Evolutionary conservation across 129 eudicot species (phyloP).

Genomic region (Helichrysum umbraculigerum): DNA sequence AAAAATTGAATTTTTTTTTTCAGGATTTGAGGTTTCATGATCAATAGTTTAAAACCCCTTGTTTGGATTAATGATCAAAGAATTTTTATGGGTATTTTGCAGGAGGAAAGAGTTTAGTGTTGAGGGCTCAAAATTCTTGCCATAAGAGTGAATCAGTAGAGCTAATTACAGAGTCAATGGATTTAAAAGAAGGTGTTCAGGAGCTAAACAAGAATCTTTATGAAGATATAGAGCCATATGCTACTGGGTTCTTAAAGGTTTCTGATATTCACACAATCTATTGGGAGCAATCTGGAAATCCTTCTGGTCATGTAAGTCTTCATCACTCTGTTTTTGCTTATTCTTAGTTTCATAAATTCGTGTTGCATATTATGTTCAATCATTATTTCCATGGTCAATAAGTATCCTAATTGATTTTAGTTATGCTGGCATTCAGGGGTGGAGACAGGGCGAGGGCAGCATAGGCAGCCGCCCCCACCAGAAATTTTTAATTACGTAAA

Average conservation of each 20-base stretch:
- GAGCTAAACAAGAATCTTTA: slow-evolving; percentile 58
- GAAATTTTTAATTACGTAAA: no score
- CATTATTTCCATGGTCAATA: neutral
- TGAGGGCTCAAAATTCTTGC: slow-evolving; percentile 35
- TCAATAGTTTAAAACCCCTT: neutral
- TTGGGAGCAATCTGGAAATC: slow-evolving; percentile 98
- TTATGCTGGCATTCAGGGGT: neutral
- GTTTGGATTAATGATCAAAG: slow-evolving; percentile 13
- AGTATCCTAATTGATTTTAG: no score
- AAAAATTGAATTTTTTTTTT: neutral
- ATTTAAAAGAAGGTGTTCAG: slow-evolving; percentile 35
- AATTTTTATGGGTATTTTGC: slow-evolving; percentile 28
- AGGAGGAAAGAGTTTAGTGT: slow-evolving; percentile 51
- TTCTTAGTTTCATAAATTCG: neutral
- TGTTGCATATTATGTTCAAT: neutral
- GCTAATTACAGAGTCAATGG: slow-evolving; percentile 42
- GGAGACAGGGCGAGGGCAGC: no score
- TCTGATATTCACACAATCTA: slow-evolving; percentile 83
- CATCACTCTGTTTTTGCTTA: neutral
- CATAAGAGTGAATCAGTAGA: slow-evolving; percentile 38
- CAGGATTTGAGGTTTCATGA: slow-evolving; percentile 7
- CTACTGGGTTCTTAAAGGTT: slow-evolving; percentile 87
- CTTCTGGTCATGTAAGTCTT: slow-evolving; percentile 89
- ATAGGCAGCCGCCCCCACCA: no score
- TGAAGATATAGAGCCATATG: slow-evolving; percentile 75